Conservation (phyloP, 1,284 basidiomycete species). For the Tremellales sp. region DNA sequence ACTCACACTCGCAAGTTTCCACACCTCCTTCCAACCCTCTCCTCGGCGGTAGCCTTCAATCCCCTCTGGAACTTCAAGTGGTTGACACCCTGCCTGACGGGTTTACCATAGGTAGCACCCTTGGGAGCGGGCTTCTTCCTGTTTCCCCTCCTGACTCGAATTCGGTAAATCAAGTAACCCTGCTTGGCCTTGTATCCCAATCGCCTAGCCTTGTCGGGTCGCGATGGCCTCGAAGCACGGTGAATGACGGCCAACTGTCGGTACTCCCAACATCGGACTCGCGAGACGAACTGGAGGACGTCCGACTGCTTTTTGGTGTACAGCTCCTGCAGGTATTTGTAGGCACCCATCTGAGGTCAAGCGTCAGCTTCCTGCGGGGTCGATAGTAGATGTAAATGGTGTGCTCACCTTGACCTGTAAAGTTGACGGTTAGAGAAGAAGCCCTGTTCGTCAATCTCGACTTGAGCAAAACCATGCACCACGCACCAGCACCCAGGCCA, state of each 20-base stretch:
- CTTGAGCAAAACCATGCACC: too few relatives aligned
- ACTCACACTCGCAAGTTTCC: conserved; percentile 82
- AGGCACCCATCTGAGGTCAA: conserved; percentile 55
- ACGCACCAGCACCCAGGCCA: too few relatives aligned
- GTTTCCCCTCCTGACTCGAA: conserved; percentile 97
- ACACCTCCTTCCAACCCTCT: conserved; percentile 94
- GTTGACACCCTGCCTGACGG: conserved; percentile 99
- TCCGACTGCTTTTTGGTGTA: conserved; percentile 56
- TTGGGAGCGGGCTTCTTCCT: conserved; percentile 98
- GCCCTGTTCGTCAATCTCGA: not conserved
- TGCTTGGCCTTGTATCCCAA: conserved; percentile 99
- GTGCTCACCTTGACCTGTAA: too few relatives aligned
- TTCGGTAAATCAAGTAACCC: conserved; percentile 96
- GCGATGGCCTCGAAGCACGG: conserved; percentile 93
- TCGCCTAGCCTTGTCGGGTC: conserved; percentile 98
- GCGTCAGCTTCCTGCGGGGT: not conserved
- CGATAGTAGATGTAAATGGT: too few relatives aligned
- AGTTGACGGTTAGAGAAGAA: conserved; percentile 9
- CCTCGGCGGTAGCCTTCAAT: conserved; percentile 90
- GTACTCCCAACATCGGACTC: conserved; percentile 99
- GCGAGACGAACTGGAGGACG: conserved; percentile 96
- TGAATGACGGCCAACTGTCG: conserved; percentile 97
- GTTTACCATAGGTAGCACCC: conserved; percentile 98
- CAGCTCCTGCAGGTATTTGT: conserved; percentile 96
- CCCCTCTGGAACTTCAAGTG: conserved; percentile 98